These are phyloP conservation scores for Gonapodya sp. DNA, from an alignment of 192 early-diverging fungal genomes.

Conservation along the genomic window DNA sequence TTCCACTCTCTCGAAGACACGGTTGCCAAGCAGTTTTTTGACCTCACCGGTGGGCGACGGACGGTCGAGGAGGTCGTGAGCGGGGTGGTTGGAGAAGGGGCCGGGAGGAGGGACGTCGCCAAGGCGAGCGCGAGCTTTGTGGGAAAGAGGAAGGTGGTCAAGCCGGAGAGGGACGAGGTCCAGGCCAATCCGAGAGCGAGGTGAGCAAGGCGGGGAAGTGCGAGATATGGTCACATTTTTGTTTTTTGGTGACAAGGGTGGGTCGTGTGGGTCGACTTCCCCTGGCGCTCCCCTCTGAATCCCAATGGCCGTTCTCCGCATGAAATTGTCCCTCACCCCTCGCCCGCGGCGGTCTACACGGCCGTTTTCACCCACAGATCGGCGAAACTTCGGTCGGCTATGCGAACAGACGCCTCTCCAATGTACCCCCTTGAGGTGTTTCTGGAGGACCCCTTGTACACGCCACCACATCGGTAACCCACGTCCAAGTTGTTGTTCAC, in stretches of 20 bases:
- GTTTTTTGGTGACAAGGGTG: no score
- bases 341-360: no score
- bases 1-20: conserved; percentile 70
- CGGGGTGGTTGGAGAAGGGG: conserved; percentile 8
- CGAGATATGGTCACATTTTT: not conserved
- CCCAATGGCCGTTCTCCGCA: no score
- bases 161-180: conserved; percentile 36
- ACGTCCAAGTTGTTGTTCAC: no score
- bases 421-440: not conserved
- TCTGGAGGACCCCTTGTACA: not conserved
- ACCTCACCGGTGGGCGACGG: conserved; percentile 12
- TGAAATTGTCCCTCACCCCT: no score
- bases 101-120: not conserved
- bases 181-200: conserved; percentile 45
- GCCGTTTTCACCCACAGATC: no score
- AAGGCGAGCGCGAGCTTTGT: conserved; percentile 9
- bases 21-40: conserved; percentile 55
- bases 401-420: not conserved
- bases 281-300: no score
- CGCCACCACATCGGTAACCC: no score
- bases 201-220: conserved; percentile 31
- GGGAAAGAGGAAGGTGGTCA: conserved; percentile 25
- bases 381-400: not conserved
- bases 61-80: conserved; percentile 1
- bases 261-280: no score